Percentiles rank a stretch among this genome's conserved stretches.
phyloP scores from a whole-genome alignment of 306 rosid species.

The Malus fusca region DNA sequence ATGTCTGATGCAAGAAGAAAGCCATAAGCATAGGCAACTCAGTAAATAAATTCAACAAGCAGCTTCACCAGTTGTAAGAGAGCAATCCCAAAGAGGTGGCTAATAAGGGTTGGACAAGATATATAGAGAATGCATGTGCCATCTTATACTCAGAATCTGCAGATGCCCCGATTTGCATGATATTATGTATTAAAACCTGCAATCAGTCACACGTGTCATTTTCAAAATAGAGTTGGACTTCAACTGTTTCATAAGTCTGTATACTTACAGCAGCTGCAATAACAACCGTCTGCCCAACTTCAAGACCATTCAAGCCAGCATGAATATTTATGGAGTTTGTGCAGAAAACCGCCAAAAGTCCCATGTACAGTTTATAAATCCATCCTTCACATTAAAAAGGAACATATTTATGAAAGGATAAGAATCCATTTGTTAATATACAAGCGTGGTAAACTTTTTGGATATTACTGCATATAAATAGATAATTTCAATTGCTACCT shows the following conservation, averaged over 20 bases:
- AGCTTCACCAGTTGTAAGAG: conserved; percentile 64
- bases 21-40: conserved; percentile 1
- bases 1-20: conserved; percentile 10
- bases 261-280: conserved; percentile 70
- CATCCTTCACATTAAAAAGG: conserved; percentile 44
- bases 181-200: conserved; percentile 72
- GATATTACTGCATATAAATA: neutral
- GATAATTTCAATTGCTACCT: neutral
- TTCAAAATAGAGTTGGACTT: conserved; percentile 1
- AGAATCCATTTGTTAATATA: neutral
- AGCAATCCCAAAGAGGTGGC: conserved; percentile 73
- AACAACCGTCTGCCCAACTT: conserved; percentile 90
- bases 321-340: conserved; percentile 93
- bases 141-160: conserved; percentile 64
- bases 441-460: neutral
- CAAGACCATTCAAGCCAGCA: conserved; percentile 87
- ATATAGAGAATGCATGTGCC: conserved; percentile 81
- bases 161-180: conserved; percentile 85
- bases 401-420: neutral
- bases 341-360: conserved; percentile 91
- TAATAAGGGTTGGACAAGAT: conserved; percentile 68
- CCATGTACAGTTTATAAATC: conserved; percentile 90
- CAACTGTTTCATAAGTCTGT: conserved; percentile 12
- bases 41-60: neutral
- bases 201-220: conserved; percentile 16